Base-by-base conservation (phyloP, 2,329 filamentous ascomycete species). In the Verticillium nonalfalfae region DNA sequence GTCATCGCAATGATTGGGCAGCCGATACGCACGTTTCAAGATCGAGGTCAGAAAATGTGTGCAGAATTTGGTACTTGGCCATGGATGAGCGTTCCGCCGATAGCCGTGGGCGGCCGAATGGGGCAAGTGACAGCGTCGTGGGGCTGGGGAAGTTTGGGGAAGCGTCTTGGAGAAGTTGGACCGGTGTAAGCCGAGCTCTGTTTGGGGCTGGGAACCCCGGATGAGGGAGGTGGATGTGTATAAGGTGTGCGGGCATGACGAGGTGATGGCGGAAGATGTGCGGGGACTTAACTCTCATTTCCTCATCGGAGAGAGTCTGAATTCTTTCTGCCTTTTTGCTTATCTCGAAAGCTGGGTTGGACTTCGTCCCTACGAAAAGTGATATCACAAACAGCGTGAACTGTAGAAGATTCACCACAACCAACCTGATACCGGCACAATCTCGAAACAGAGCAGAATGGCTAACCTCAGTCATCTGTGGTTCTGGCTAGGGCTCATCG, bases 401-500 rank as follows among this genome's bases (percentile, higher is more conserved):
- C 35, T 36, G 5, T 36, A 7, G 3, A 31, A 4, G 26, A 31
- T 21, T 4, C 21, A 10, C 11, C 9, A 21, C 34, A 33, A 35
- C 7, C 40, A 26, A 35, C 26, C 14, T n/a, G 40, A 45, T 35
- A 55, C 21, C 11, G 34, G 39, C 26, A 15, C 33, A 14, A 6
- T 14, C 21, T 1, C 21, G 13, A 15, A 7, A 34, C n/a, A 35
- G 33, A 61, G 40, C 58, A 66, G 62, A 56, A 74, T 73, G 72
- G 65, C 65, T 56, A 63, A 71, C 60, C 45, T 71, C 36, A 67
- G 69, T 63, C 77, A 79, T 59, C 59, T 80, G 56, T 71, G 72
- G 66, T 65, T 75, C 58, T 81, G 78, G 73, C 68, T 79, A 57
- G 76, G 72, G 56, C 50, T 77, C 31, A 58, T 78, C 39, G 70